Percentiles rank a stretch among this genome's conserved stretches.
Conservation (phyloP, 768 basidiomycete species). For the Kwoniella heveanensis region DNA sequence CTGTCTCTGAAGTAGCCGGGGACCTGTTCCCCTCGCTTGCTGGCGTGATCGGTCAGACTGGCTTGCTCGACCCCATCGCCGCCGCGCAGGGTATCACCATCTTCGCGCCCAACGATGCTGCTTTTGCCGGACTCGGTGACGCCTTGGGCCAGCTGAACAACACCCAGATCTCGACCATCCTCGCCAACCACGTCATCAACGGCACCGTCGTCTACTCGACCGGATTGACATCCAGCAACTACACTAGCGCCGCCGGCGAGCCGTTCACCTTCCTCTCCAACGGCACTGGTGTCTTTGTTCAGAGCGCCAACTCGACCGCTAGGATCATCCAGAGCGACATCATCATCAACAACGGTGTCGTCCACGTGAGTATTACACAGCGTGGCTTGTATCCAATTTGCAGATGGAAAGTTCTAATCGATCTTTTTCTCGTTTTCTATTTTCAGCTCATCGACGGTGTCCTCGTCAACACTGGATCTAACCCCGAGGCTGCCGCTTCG, state of each 20-base stretch:
- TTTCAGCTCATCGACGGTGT: slow-evolving; percentile 53
- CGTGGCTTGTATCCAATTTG: too few relatives aligned
- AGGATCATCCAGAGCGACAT: slow-evolving; percentile 66
- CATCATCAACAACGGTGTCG: slow-evolving; percentile 68
- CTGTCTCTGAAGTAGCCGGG: slow-evolving; percentile 57
- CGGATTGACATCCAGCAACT: slow-evolving; percentile 57
- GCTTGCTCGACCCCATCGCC: slow-evolving; percentile 58
- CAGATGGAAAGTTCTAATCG: too few relatives aligned
- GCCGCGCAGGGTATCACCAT: slow-evolving; percentile 65
- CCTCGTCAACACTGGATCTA: slow-evolving; percentile 53
- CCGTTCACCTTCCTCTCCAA: slow-evolving; percentile 63
- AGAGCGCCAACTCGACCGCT: slow-evolving; percentile 60
- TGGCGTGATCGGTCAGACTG: slow-evolving; percentile 48
- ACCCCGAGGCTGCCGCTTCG: slow-evolving; percentile 52
- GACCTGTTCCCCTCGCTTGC: slow-evolving; percentile 60
- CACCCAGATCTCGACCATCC: slow-evolving; percentile 59
- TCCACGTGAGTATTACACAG: slow-evolving; percentile 61
- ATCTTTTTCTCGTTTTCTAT: neutral
- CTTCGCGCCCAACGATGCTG: slow-evolving; percentile 67
- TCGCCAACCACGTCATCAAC: slow-evolving; percentile 73
- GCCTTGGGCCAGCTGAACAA: slow-evolving; percentile 59
- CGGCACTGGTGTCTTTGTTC: slow-evolving; percentile 65
- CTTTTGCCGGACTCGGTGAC: slow-evolving; percentile 58
- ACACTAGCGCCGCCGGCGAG: slow-evolving; percentile 66
- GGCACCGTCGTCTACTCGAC: slow-evolving; percentile 70